A percentile compares a stretch with the other conserved stretches of the same genome.
Evolutionary conservation across 2,329 filamentous ascomycete genomes (phyloP).

Genomic region (Colletotrichum phormii): DNA sequence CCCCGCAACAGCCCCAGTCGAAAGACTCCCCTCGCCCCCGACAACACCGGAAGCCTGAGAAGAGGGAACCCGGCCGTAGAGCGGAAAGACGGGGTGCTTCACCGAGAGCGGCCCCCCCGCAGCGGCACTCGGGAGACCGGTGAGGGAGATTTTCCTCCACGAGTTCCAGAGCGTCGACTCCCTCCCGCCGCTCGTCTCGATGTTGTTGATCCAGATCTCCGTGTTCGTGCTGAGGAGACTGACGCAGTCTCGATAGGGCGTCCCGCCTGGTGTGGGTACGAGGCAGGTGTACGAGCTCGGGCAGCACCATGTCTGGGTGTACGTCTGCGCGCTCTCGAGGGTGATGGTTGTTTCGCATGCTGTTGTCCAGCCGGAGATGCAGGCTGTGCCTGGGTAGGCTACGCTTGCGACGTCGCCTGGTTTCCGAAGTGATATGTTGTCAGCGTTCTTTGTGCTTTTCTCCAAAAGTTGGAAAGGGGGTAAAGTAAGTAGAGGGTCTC

Average conservation of each 20-base stretch:
- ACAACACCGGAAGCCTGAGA: neutral
- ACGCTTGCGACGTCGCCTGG: slow-evolving; percentile 8
- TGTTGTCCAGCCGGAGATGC: slow-evolving; percentile 21
- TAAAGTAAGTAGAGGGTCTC: neutral
- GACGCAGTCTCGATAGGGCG: slow-evolving; percentile 3
- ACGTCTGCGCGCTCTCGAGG: neutral
- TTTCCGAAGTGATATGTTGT: neutral
- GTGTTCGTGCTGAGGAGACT: slow-evolving; percentile 13
- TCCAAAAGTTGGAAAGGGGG: no score
- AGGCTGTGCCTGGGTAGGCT: slow-evolving; percentile 26
- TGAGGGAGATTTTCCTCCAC: neutral
- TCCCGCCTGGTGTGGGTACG: neutral
- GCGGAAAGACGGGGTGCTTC: slow-evolving; percentile 13
- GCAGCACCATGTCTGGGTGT: slow-evolving; percentile 22
- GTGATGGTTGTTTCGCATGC: slow-evolving; percentile 11
- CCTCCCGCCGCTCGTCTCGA: neutral
- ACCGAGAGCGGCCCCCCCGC: neutral
- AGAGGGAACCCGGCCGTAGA: neutral
- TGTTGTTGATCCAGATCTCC: slow-evolving; percentile 13
- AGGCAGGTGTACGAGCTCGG: slow-evolving; percentile 9
- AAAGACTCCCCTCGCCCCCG: neutral
- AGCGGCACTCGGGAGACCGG: neutral
- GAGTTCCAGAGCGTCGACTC: neutral
- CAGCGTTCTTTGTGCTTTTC: no score
- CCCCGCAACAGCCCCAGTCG: slow-evolving; percentile 9